Conservation (phyloP, 768 basidiomycete genomes). For the Hydnum rufescens region DNA sequence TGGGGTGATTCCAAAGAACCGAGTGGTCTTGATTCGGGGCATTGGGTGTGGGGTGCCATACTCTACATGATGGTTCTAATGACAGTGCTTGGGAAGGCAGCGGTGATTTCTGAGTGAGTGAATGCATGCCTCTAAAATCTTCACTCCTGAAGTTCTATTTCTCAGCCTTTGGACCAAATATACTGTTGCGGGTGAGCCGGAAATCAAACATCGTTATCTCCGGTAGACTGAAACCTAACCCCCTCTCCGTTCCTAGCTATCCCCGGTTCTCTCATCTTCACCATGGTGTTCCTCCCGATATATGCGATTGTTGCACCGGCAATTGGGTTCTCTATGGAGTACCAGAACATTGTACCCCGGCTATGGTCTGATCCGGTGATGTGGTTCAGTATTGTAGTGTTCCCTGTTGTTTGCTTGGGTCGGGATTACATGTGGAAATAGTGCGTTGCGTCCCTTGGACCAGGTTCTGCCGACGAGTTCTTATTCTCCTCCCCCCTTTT, state of each 20-base stretch:
- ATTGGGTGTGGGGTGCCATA: slow-evolving; percentile 98
- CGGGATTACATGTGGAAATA: slow-evolving; percentile 97
- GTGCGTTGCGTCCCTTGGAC: slow-evolving; percentile 30
- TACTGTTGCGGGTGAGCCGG: slow-evolving; percentile 59
- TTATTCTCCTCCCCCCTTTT: background rate
- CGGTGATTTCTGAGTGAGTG: slow-evolving; percentile 87
- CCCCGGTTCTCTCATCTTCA: slow-evolving; percentile 89
- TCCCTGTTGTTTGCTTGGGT: slow-evolving; percentile 67
- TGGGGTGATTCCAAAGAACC: slow-evolving; percentile 79
- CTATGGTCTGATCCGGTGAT: slow-evolving; percentile 80
- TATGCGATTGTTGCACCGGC: slow-evolving; percentile 76
- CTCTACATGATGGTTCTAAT: slow-evolving; percentile 85
- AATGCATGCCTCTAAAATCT: background rate
- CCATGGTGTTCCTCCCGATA: slow-evolving; percentile 86
- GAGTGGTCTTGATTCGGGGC: slow-evolving; percentile 68
- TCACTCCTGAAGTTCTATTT: slow-evolving; percentile 6
- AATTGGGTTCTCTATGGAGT: slow-evolving; percentile 79
- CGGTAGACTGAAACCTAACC: background rate
- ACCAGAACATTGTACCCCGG: slow-evolving; percentile 70
- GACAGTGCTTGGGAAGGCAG: slow-evolving; percentile 94
- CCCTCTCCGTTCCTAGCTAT: slow-evolving; percentile 39
- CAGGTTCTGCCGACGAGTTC: background rate
- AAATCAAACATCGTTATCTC: background rate
- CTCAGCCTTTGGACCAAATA: slow-evolving; percentile 97
- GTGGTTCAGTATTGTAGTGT: slow-evolving; percentile 68